phyloP scores from a whole-genome alignment of 441 rosid genomes.

The Gossypium armourianum region DNA sequence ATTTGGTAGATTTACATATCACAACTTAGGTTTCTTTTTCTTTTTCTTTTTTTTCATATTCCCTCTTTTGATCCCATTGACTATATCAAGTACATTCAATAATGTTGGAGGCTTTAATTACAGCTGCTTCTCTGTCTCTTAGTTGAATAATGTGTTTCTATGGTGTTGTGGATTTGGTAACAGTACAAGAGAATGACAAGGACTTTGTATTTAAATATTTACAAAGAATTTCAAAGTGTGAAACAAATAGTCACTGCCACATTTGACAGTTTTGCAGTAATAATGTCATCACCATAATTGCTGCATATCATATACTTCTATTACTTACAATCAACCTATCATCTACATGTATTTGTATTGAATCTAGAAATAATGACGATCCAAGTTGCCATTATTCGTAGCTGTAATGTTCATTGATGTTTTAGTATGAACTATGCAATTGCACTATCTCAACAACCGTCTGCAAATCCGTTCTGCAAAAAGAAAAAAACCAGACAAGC shows the following conservation, averaged over 20 bases:
- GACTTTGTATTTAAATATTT: not conserved
- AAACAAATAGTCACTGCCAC: not conserved
- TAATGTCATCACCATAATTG: not conserved
- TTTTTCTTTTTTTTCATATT: not conserved
- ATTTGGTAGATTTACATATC: not conserved
- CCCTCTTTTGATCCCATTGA: not conserved
- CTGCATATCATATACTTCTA: not conserved
- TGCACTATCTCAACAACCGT: not conserved
- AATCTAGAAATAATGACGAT: not conserved
- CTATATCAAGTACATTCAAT: not conserved
- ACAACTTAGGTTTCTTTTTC: not conserved
- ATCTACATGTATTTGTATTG: not conserved
- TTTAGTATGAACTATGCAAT: not conserved
- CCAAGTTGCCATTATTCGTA: not conserved
- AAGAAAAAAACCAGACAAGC: not conserved
- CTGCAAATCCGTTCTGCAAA: not conserved
- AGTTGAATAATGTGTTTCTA: not conserved
- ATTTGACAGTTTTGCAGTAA: not conserved
- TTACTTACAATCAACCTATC: not conserved
- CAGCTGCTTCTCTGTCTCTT: not conserved
- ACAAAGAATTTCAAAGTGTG: not conserved
- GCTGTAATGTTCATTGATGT: not conserved
- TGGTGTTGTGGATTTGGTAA: not conserved
- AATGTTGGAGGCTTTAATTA: not conserved
- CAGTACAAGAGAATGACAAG: not conserved